Conservation (phyloP, 108 stramenopile species). For the Nitzschia sp. region DNA sequence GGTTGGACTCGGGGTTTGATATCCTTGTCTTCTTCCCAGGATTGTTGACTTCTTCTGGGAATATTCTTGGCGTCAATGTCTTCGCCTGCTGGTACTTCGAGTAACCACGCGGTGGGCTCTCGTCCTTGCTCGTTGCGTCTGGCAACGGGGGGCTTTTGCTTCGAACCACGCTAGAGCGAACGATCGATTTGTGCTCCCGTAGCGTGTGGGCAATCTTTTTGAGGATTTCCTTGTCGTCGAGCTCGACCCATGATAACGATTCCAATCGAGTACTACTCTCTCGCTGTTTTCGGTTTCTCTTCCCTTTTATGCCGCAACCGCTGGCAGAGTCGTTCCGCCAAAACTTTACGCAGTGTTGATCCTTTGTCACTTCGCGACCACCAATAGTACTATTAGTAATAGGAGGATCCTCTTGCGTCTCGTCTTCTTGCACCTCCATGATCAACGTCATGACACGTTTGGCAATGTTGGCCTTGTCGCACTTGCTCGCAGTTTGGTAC, state of each 20-base stretch:
- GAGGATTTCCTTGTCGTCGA: not conserved
- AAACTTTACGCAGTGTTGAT: not conserved
- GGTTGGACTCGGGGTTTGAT: no score
- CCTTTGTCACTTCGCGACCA: not conserved
- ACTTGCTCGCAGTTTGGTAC: conserved; percentile 4
- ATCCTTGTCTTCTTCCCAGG: no score
- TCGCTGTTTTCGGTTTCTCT: not conserved
- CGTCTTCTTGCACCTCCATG: not conserved
- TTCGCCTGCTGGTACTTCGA: no score
- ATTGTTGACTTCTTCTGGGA: no score
- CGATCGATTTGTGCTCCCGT: not conserved
- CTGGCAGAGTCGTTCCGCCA: not conserved
- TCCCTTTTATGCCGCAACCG: not conserved
- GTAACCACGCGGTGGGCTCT: no score
- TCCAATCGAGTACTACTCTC: not conserved
- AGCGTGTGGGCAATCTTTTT: conserved; percentile 11
- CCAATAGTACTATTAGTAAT: not conserved
- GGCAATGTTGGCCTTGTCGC: not conserved
- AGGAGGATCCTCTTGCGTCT: not conserved
- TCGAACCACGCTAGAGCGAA: no score
- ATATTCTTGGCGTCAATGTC: no score
- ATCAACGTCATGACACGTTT: not conserved
- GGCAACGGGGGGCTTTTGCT: no score
- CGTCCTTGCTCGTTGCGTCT: no score
- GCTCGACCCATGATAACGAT: not conserved